Base-by-base conservation (phyloP, 306 rosid species). In the Sicyos baderoa region DNA sequence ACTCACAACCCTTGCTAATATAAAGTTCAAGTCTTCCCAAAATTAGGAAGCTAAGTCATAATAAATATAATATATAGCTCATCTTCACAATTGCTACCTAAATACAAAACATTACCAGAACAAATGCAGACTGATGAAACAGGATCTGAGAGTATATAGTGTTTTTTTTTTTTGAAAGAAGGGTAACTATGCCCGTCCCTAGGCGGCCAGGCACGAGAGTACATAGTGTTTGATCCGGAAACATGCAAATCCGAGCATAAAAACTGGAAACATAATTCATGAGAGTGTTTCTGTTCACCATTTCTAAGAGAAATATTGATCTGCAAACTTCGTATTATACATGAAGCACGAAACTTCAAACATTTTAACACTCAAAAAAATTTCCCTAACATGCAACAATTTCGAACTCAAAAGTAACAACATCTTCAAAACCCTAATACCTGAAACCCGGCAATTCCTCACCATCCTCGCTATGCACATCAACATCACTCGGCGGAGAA, bases 401-500 rank as follows among this genome's bases (percentile, higher is more conserved):
- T 21, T 14, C 14, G 17, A 66, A 66, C 53, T n/a, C 40, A 45
- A 37, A 65, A 4, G n/a, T n/a, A 6, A 53, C 3, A 47, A 47
- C 65, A n/a, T 23, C 14, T n/a, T 75, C 50, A 7, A 57, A 57
- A 77, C 68, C 53, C 21, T 27, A 82, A 32, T 82, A 94, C 99
- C 99, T 94, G 76, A 37, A 42, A 45, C 80, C 96, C 54, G 74
- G 87, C 72, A 61, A 55, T 59, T 83, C 89, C 55, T 65, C 79
- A 3, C 74, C 19, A 0, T 76, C 82, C 40, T 86, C 96, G 4
- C 77, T 82, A 11, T 81, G 86, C 0, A 53, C 86, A 16, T 93
- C 87, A 18, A 58, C 77, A 47, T 84, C 99, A 40, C 97, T 94
- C 4, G 99, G 99, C 9, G 99, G 99, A 72, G 99, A 87, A 53